Base-by-base conservation (phyloP, 73 alveolate genomes). In the Blepharisma stoltei region DNA sequence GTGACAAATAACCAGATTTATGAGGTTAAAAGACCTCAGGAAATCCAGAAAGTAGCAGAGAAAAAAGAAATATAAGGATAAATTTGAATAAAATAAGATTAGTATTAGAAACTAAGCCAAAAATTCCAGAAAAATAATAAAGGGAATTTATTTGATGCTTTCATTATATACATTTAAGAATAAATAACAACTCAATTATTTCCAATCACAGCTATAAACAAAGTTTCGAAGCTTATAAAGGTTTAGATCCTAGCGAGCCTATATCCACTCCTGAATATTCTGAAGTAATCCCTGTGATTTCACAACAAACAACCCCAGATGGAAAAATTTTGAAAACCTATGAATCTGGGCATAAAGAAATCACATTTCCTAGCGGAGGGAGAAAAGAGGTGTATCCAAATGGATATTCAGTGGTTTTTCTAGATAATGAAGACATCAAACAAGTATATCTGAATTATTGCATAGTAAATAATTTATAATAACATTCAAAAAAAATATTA, bases 301-400 rank as follows among this genome's bases (percentile, higher is more conserved):
- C 14, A 8, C 73, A 69, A 14, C n/a, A 69, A 69, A 69, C 55
- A 37, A 14, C n/a, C 4, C 69, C 25, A n/a, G 79, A 46, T n/a
- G 79, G 65, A 20, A 23, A 43, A 44, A 5, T 69, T 9, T n/a
- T 44, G 5, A 69, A 69, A 43, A 3, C 27, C 0, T 69, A 69
- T 5, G 79, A 69, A 14, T 38, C 55, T 37, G 79, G 79, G 21
- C 55, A 46, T n/a, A 23, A 43, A 69, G 79, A 69, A 25, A 69
- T 81, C 18, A 55, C 70, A 5, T 85, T 77, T 44, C 80, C 80
- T 68, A 81, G 76, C 43, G 92, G 92, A 21, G 87, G 66, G 48
- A 50, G 70, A 70, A 85, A 81, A 55, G 92, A 85, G 78, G 73
- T 14, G 73, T 60, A 60, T 25, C 73, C 73, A 25, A 60, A 60